phyloP scores from a whole-genome alignment of 176 grass and related monocot genomes.

The Raddia guianensis region DNA sequence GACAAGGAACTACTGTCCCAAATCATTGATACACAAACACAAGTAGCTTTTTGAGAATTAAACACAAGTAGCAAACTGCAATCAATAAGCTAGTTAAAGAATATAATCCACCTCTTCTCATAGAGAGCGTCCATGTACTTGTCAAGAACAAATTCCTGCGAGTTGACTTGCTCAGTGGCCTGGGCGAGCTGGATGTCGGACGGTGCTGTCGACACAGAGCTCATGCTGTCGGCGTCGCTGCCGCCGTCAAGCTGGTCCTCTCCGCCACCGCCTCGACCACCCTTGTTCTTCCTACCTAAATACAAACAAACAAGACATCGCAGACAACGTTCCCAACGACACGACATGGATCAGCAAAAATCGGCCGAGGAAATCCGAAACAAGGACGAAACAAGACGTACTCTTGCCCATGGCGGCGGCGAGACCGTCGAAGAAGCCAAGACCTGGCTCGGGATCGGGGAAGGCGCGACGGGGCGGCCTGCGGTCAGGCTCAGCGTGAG shows the following conservation, averaged over 20 bases:
- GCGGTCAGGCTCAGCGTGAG: too few species aligned
- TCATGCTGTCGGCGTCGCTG: slow-evolving; percentile 70
- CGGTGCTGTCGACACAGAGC: slow-evolving; percentile 47
- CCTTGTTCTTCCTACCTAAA: slow-evolving; percentile 42
- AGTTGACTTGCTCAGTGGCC: slow-evolving; percentile 53
- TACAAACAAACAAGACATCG: background rate
- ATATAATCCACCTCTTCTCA: slow-evolving; percentile 67
- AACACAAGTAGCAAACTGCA: too few species aligned
- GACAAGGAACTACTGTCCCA: background rate
- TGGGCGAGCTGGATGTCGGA: slow-evolving; percentile 56
- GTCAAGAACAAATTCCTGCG: slow-evolving; percentile 64
- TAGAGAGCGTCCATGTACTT: slow-evolving; percentile 64
- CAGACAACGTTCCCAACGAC: background rate
- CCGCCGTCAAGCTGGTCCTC: slow-evolving; percentile 53
- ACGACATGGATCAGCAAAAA: background rate
- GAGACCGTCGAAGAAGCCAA: background rate
- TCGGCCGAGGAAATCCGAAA: background rate
- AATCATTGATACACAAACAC: background rate
- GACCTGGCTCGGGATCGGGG: background rate
- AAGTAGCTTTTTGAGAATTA: background rate
- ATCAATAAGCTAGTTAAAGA: slow-evolving; percentile 9
- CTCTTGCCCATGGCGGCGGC: slow-evolving; percentile 35
- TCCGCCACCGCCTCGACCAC: slow-evolving; percentile 38
- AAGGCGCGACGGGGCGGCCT: too few species aligned
- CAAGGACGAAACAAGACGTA: background rate